These are phyloP conservation scores for Apiospora marii DNA, from an alignment of 2,329 filamentous ascomycete genomes.

Conservation along the genomic window DNA sequence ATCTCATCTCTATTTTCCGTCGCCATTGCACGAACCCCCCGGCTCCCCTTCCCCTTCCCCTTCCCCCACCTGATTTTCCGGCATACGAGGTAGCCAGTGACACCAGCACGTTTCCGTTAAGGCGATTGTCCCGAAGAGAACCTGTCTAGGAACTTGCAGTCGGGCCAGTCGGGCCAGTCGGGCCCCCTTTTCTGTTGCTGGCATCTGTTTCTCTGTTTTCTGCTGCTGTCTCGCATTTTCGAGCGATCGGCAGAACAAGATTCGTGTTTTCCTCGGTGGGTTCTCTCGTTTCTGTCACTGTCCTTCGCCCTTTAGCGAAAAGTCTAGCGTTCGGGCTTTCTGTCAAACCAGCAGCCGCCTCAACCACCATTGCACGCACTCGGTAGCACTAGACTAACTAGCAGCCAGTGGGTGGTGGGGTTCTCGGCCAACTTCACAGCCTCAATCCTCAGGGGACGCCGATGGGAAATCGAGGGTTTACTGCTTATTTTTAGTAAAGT, in stretches of 20 bases:
- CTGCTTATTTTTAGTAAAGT: conserved; percentile 15
- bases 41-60: neutral
- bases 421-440: conserved; percentile 8
- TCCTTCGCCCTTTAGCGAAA: conserved; percentile 11
- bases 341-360: neutral
- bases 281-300: neutral
- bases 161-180: neutral
- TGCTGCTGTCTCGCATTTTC: conserved; percentile 10
- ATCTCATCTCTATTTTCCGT: conserved; percentile 12
- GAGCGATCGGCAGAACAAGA: conserved; percentile 8
- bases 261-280: neutral
- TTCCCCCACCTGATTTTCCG: neutral
- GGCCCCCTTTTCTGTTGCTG: neutral
- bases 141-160: neutral
- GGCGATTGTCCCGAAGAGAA: neutral
- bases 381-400: conserved; percentile 11
- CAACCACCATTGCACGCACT: conserved; percentile 10
- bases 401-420: conserved; percentile 9
- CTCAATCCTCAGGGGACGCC: conserved; percentile 19
- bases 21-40: conserved; percentile 6
- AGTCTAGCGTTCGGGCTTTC: conserved; percentile 13
- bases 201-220: neutral
- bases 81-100: conserved; percentile 18
- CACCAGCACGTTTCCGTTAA: conserved; percentile 18
- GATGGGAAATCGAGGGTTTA: conserved; percentile 22